Percentiles rank a stretch among this genome's conserved stretches.
Conservation (phyloP, 179 eudicot species). For the Nepenthes alata region DNA sequence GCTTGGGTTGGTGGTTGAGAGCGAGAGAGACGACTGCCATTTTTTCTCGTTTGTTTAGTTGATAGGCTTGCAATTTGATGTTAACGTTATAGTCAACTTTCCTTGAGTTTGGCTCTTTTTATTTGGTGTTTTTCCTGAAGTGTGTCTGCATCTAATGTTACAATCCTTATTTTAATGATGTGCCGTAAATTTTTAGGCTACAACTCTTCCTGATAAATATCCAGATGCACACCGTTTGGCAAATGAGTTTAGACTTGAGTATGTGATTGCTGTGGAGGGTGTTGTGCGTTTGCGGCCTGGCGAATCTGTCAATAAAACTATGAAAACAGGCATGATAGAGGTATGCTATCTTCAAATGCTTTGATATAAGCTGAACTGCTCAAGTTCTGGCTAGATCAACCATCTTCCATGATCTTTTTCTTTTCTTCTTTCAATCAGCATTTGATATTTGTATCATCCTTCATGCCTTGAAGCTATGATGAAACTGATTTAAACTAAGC, state of each 20-base stretch:
- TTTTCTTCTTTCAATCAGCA: too few species aligned
- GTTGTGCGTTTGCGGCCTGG: conserved; percentile 58
- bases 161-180: background rate
- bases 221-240: conserved; percentile 70
- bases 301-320: conserved; percentile 67
- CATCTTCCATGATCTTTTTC: background rate
- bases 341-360: conserved; percentile 16
- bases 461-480: too few species aligned
- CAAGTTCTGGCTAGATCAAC: background rate
- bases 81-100: too few species aligned
- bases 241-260: conserved; percentile 70
- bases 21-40: too few species aligned
- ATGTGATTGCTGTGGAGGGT: conserved; percentile 73
- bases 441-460: too few species aligned
- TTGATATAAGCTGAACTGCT: background rate
- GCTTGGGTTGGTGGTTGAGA: too few species aligned
- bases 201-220: conserved; percentile 81
- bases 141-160: background rate
- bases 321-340: conserved; percentile 86
- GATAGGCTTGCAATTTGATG: too few species aligned
- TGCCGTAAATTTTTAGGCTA: conserved; percentile 32
- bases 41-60: too few species aligned
- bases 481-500: too few species aligned
- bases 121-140: too few species aligned
- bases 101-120: background rate